Percentiles rank a stretch among this genome's conserved stretches.
phyloP scores from a whole-genome alignment of 305 asterid species.

The Fraxinus latifolia region DNA sequence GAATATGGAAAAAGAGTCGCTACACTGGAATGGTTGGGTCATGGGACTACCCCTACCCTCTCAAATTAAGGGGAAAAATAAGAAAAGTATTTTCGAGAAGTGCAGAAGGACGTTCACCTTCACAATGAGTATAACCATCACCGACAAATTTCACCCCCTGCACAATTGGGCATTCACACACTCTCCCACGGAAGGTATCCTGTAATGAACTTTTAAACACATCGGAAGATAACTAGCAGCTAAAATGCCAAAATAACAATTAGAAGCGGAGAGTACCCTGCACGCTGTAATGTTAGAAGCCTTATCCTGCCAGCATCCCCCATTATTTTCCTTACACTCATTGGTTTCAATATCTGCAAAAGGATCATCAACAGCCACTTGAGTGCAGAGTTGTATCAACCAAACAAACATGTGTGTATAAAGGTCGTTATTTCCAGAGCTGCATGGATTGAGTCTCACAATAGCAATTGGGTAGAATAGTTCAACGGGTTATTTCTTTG shows the following conservation, averaged over 20 bases:
- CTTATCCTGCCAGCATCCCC: conserved; percentile 97
- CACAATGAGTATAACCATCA: conserved; percentile 77
- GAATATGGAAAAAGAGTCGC: neutral
- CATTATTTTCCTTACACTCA: conserved; percentile 80
- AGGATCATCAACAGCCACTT: conserved; percentile 17
- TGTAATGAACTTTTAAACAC: conserved; percentile 29
- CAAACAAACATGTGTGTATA: neutral
- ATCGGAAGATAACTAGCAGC: conserved; percentile 24
- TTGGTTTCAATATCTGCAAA: conserved; percentile 75
- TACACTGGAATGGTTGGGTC: conserved; percentile 8
- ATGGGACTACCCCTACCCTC: neutral
- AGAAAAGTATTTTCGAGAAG: neutral
- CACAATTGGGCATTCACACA: conserved; percentile 74
- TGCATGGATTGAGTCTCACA: neutral
- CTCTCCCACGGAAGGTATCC: conserved; percentile 85
- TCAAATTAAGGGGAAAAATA: neutral
- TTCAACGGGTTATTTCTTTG: neutral
- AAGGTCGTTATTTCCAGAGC: neutral
- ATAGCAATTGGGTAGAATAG: neutral
- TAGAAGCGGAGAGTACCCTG: conserved; percentile 51
- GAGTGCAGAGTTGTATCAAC: neutral
- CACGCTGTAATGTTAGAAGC: conserved; percentile 77
- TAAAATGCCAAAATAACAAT: neutral
- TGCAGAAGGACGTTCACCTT: conserved; percentile 45
- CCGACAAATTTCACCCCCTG: conserved; percentile 72